A percentile compares a stretch with the other conserved stretches of the same genome.
Evolutionary conservation across 352 stramenopile genomes (phyloP).

Genomic region (Proteromonas lacertae): DNA sequence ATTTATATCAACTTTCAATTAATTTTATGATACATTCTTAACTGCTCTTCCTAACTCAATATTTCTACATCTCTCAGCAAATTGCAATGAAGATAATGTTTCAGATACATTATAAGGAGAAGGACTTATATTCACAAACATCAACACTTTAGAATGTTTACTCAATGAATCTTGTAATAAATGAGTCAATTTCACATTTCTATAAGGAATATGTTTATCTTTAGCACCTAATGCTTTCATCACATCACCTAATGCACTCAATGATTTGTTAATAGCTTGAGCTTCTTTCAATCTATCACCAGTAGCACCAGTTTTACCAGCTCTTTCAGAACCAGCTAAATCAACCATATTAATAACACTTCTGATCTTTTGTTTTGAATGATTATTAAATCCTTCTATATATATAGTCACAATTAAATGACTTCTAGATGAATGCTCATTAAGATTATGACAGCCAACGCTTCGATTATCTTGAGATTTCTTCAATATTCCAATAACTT

Average conservation of each 20-base stretch:
- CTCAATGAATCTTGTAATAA: constrained; percentile 39
- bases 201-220: no score
- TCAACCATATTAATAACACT: constrained; percentile 45
- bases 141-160: no score
- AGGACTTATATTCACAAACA: constrained; percentile 29
- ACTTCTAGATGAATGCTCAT: constrained; percentile 43
- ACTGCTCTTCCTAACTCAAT: constrained; percentile 36
- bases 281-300: constrained; percentile 67
- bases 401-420: constrained; percentile 51
- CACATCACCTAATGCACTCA: constrained; percentile 64
- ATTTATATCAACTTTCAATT: no score
- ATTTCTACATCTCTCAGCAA: constrained; percentile 37
- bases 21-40: no score
- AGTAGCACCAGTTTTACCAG: constrained; percentile 37
- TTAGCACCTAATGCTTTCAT: constrained; percentile 35
- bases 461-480: constrained; percentile 37
- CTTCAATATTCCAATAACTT: constrained; percentile 33
- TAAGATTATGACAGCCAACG: constrained; percentile 48
- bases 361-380: constrained; percentile 7
- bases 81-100: constrained; percentile 61
- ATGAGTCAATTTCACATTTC: constrained; percentile 59
- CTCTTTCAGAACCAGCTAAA: no score
- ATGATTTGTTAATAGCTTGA: constrained; percentile 70
- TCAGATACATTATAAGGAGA: constrained; percentile 56
- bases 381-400: constrained; percentile 21